Evolutionary conservation across 1,284 basidiomycete genomes (phyloP).

Genomic region (Papiliotrema nemorosa): DNA sequence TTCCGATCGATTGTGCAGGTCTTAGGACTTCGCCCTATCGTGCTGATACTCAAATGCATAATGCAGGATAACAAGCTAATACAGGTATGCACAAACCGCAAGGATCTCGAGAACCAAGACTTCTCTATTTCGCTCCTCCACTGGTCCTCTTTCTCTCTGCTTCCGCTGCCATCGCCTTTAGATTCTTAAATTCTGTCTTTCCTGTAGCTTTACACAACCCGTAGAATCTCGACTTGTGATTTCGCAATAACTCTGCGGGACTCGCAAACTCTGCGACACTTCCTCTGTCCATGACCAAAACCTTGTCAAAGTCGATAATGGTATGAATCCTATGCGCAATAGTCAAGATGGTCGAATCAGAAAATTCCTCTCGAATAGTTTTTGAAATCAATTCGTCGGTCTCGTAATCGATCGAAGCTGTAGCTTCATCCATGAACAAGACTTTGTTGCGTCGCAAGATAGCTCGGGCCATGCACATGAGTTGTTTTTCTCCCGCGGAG

Average conservation of each 20-base stretch:
- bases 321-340: slow-evolving; percentile 67
- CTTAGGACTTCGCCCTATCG: too few species aligned
- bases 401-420: slow-evolving; percentile 53
- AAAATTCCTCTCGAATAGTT: slow-evolving; percentile 54
- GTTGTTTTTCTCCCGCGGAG: slow-evolving; percentile 80
- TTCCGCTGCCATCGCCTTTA: slow-evolving; percentile 50
- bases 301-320: slow-evolving; percentile 82
- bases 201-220: slow-evolving; percentile 73
- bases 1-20: too few species aligned
- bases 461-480: slow-evolving; percentile 76
- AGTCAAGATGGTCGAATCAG: slow-evolving; percentile 56
- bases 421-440: slow-evolving; percentile 78
- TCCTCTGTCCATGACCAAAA: slow-evolving; percentile 54
- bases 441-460: slow-evolving; percentile 71
- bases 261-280: slow-evolving; percentile 77
- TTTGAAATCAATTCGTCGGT: slow-evolving; percentile 38
- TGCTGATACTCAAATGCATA: too few species aligned
- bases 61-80: too few species aligned
- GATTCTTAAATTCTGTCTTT: slow-evolving; percentile 67
- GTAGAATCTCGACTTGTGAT: slow-evolving; percentile 68
- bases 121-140: too few species aligned
- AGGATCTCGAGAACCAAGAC: too few species aligned
- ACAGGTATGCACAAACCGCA: too few species aligned
- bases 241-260: slow-evolving; percentile 63
- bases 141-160: slow-evolving; percentile 30